Evolutionary conservation across 1,284 basidiomycete genomes (phyloP).

Genomic region (Pterulicium gracile): DNA sequence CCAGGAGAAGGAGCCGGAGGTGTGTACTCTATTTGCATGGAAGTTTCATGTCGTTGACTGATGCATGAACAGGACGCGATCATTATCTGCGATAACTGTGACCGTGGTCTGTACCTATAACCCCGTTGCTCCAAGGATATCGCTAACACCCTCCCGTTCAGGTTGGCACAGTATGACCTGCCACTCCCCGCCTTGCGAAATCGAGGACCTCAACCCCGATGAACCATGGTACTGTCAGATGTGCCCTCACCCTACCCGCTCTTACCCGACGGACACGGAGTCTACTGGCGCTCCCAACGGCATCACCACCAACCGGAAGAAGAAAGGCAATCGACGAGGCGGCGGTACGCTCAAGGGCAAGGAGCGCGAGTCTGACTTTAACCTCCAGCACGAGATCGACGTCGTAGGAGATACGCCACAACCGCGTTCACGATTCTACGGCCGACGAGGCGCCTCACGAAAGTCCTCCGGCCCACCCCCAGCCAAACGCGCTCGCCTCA

Average conservation of each 20-base stretch:
- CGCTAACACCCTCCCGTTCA: constrained; percentile 19
- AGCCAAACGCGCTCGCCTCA: neutral
- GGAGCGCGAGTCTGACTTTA: neutral
- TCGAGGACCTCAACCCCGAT: constrained; percentile 54
- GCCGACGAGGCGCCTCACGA: neutral
- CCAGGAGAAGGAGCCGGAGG: constrained; percentile 78
- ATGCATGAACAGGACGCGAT: constrained; percentile 53
- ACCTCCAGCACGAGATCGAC: neutral
- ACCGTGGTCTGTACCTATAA: constrained; percentile 51
- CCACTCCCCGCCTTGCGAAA: constrained; percentile 75
- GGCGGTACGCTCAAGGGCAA: neutral
- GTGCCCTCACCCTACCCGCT: constrained; percentile 30
- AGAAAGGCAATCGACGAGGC: neutral
- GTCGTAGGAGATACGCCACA: neutral
- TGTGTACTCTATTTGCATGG: constrained; percentile 32
- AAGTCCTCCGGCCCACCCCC: neutral
- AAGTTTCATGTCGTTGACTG: constrained; percentile 9
- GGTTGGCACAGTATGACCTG: constrained; percentile 92
- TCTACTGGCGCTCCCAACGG: neutral
- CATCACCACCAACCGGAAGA: constrained; percentile 4
- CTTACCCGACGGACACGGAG: constrained; percentile 8
- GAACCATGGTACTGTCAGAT: constrained; percentile 69
- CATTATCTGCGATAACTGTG: constrained; percentile 91
- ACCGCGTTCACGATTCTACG: neutral
- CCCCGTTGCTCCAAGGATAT: constrained; percentile 8